These are phyloP conservation scores for Vitis hybrid DNA, from an alignment of 177 flowering plant species.

Conservation along the genomic window DNA sequence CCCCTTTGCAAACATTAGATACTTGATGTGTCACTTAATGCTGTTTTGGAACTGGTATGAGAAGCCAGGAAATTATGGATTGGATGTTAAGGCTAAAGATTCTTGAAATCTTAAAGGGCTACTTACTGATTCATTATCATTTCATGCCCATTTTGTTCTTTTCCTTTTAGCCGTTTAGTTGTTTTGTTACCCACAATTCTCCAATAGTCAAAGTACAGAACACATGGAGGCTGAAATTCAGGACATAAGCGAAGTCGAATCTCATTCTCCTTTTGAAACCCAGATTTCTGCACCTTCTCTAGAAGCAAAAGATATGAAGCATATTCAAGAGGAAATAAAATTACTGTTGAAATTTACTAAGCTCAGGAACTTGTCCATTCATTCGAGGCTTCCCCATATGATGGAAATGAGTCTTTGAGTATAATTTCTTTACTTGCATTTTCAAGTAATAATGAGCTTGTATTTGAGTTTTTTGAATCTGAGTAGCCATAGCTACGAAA, in stretches of 20 bases:
- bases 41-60: conserved; percentile 27
- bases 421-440: not conserved
- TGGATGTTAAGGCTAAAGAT: conserved; percentile 23
- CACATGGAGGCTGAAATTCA: not conserved
- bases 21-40: conserved; percentile 6
- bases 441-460: conserved; percentile 9
- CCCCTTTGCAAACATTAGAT: conserved; percentile 16
- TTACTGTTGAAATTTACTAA: not conserved
- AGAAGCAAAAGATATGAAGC: not conserved
- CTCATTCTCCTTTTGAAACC: too few relatives aligned
- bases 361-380: not conserved
- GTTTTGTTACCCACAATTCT: conserved; percentile 4
- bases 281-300: too few relatives aligned
- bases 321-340: not conserved
- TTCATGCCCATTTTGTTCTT: not conserved
- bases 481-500: conserved; percentile 19
- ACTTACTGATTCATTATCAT: conserved; percentile 8
- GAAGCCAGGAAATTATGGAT: conserved; percentile 22
- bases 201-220: not conserved
- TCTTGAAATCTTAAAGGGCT: not conserved
- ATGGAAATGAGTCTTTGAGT: conserved; percentile 3
- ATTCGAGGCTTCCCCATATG: not conserved
- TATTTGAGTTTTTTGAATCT: conserved; percentile 24
- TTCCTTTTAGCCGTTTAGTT: conserved; percentile 20
- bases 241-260: not conserved